Base-by-base conservation (phyloP, 345 rosid genomes). In the Bretschneidera sinensis region DNA sequence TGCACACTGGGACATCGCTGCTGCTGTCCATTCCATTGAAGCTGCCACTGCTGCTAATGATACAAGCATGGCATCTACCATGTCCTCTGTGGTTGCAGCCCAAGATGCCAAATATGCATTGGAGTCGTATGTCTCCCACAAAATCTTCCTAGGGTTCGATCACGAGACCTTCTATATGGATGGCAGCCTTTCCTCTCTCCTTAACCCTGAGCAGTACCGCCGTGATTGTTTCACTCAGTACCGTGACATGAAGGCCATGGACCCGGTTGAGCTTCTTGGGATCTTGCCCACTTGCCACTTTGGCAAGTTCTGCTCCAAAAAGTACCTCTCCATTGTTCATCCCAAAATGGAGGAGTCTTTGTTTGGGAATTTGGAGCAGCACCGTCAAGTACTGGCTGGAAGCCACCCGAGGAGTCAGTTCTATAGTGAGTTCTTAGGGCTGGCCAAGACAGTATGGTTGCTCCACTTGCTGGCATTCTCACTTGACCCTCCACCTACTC, bases 161-260 rank as follows among this genome's bases (percentile, higher is more conserved):
- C 96, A 92, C 21, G 96, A 92, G 80, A 87, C 96, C 4, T 89
- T 92, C 76, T 87, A 87, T 78, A 79, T 92, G 91, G 97, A 87
- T 49, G 92, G 96, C 16, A 88, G 92, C 74, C 83, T 88, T 23
- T 84, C 92, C 14, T 94, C 95, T 4, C 85, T 86, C 50, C 80
- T 90, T 63, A 90, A 88, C 65, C 87, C 96, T 0, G 91, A 85
- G 6, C 89, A 94, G 58, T 83, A 80, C 66, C 96, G 92, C 17
- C 84, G 82, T 0, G 89, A 90, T 56, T 90, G 99, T 74, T 94
- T 94, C 62, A 76, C 85, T 6, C 95, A 85, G 78, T 90, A 74
- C 74, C 72, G 81, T 14, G 96, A 94, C 67, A 94, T 94, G 95
- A 94, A 94, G 73, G 81, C 96, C 54, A 88, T 94, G 91, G 96